Base-by-base conservation (phyloP, 192 early-diverging fungal genomes). In the Oehlia diaphana region DNA sequence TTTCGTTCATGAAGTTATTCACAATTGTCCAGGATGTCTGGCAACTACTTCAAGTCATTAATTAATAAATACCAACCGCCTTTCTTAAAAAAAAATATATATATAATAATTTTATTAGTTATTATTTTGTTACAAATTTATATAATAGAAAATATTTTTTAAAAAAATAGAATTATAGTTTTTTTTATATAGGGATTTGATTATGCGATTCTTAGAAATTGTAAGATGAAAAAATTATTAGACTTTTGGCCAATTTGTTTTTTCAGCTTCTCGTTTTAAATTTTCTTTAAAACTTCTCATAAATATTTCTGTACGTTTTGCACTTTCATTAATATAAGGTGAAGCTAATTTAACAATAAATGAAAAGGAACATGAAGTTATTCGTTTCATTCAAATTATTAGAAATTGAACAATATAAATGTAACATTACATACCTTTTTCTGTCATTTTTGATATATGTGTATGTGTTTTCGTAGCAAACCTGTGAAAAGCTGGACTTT, bases 1-100 rank as follows among this genome's bases (percentile, higher is more conserved):
- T 3, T 98, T 93, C 86, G 88, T 96, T 31, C 97, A 98, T 80
- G 96, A 98, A 80, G 92, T 93, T 21, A 85, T 98, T 42, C 95
- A 96, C 78, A 96, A 95, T 80, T 98, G 97, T 83, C 92, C 93
- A 0, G 92, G 92, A 33, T 95, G 94, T 42, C 82, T 87, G 80
- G 83, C 74, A 76, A 63, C 50, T 21, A 58, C 19, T 47, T 47
- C 10, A 47, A 47, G 10, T 58, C 14, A 21, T 58, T 21, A 58
- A 58, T 31, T 31, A 31, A 31, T 21, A 12, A 47, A 47, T 47
- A 47, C 10, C 44, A 12, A 47, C 2, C 6, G 10, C 44, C 10
- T 47, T 12, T 47, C 10, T 47, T 47, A 47, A 47, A 47, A 47
- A 5, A 0, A 42, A 31, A 31, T 26, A 31, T 2, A 31, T 31